A percentile compares a stretch with the other conserved stretches of the same genome.
Evolutionary conservation across 495 filamentous ascomycete genomes (phyloP).

Genomic region (Annulohypoxylon nitens): DNA sequence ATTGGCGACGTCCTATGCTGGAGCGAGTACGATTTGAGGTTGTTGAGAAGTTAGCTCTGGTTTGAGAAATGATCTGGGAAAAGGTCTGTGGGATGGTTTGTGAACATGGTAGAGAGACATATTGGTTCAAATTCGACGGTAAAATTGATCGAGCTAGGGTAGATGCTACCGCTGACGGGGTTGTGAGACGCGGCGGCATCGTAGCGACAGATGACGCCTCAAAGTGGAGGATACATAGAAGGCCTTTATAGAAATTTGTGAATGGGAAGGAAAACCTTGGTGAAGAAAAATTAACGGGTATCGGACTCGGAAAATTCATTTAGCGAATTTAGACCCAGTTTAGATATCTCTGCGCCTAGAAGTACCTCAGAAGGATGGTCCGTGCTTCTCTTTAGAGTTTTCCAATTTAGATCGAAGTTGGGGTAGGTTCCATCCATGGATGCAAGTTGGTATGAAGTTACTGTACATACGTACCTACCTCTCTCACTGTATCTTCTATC

Average conservation of each 20-base stretch:
- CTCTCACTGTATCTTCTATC: no score
- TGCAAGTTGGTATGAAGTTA: no score
- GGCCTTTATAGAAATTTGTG: constrained; percentile 26
- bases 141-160: constrained; percentile 12
- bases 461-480: no score
- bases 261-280: constrained; percentile 14
- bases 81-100: no score
- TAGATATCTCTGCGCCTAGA: not conserved
- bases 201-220: constrained; percentile 30
- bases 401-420: not conserved
- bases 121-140: constrained; percentile 11
- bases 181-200: constrained; percentile 50
- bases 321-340: not conserved
- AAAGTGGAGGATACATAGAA: constrained; percentile 29
- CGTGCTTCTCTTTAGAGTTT: not conserved
- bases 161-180: constrained; percentile 31
- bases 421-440: no score
- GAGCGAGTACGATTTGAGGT: constrained; percentile 45
- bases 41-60: constrained; percentile 45
- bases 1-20: constrained; percentile 61
- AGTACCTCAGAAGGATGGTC: not conserved
- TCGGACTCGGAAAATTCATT: constrained; percentile 17
- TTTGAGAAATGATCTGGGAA: not conserved
- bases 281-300: constrained; percentile 19
- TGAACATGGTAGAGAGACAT: constrained; percentile 19